Evolutionary conservation across 2,329 filamentous ascomycete species (phyloP).

Genomic region (Alternaria panax): DNA sequence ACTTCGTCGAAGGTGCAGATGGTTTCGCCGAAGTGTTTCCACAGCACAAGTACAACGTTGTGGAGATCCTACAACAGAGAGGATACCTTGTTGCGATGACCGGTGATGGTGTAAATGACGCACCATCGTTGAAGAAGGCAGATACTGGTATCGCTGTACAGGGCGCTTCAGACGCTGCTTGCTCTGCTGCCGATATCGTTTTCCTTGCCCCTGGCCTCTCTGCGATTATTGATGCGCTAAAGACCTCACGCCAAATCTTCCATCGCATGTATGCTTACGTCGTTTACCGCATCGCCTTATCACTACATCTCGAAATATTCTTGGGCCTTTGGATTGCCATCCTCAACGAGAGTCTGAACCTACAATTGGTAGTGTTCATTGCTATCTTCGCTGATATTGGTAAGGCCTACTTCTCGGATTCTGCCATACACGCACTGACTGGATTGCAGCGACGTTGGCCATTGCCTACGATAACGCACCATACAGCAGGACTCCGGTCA

Average conservation of each 20-base stretch:
- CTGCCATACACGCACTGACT: background rate
- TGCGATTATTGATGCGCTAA: conserved; percentile 90
- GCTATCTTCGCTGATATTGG: conserved; percentile 89
- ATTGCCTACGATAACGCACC: conserved; percentile 95
- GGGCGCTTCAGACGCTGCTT: conserved; percentile 88
- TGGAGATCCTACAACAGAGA: conserved; percentile 92
- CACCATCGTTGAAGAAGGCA: conserved; percentile 91
- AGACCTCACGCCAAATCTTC: conserved; percentile 93
- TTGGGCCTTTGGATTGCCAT: conserved; percentile 91
- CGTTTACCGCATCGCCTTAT: conserved; percentile 92
- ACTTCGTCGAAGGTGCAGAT: conserved; percentile 94
- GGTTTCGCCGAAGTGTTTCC: conserved; percentile 95
- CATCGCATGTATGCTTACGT: conserved; percentile 97
- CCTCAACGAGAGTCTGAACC: conserved; percentile 82
- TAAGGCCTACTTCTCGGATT: background rate
- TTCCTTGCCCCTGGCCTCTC: conserved; percentile 91
- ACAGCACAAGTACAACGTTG: conserved; percentile 94
- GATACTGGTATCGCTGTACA: conserved; percentile 96
- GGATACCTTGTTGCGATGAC: conserved; percentile 96
- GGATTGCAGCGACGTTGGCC: conserved; percentile 72
- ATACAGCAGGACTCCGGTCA: conserved; percentile 84
- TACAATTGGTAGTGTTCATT: conserved; percentile 90
- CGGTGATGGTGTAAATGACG: conserved; percentile 94
- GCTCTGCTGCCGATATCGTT: conserved; percentile 90
- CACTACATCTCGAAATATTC: conserved; percentile 90